Evolutionary conservation across 2,329 filamentous ascomycete species (phyloP).

Genomic region (Ilyonectria mors-panacis): DNA sequence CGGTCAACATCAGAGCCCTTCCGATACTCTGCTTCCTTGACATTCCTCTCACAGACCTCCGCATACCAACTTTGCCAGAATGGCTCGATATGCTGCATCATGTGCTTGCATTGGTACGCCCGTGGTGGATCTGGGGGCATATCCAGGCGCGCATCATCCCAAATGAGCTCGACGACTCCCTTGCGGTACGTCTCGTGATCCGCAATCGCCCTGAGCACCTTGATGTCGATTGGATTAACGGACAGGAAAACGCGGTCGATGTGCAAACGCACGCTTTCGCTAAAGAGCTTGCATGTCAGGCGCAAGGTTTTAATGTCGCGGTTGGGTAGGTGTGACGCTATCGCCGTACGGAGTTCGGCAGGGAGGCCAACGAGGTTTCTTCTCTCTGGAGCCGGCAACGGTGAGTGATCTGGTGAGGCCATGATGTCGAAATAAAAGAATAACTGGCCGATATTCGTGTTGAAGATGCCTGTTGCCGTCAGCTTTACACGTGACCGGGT

Average conservation of each 20-base stretch:
- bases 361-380: not conserved
- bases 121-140: not conserved
- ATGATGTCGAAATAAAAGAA: not conserved
- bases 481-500: too few relatives aligned
- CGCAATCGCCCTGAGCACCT: conserved; percentile 3
- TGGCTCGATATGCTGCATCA: not conserved
- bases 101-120: not conserved
- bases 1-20: not conserved
- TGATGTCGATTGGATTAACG: conserved; percentile 1
- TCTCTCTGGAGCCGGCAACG: too few relatives aligned
- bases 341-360: not conserved
- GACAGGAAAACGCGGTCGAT: conserved; percentile 17
- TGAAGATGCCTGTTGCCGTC: too few relatives aligned
- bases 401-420: not conserved
- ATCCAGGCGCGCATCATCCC: conserved; percentile 12
- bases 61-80: conserved; percentile 4
- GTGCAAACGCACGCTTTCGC: not conserved
- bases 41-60: not conserved
- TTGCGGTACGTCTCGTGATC: conserved; percentile 6
- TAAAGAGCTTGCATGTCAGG: conserved; percentile 1
- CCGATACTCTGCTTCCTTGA: not conserved
- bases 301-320: conserved; percentile 12
- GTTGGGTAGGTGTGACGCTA: not conserved
- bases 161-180: conserved; percentile 7
- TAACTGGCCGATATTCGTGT: too few relatives aligned